Evolutionary conservation across 106 monocot genomes (phyloP), one percentile per base, ranked within the genome.

Genomic region (Vanilla planifolia): DNA sequence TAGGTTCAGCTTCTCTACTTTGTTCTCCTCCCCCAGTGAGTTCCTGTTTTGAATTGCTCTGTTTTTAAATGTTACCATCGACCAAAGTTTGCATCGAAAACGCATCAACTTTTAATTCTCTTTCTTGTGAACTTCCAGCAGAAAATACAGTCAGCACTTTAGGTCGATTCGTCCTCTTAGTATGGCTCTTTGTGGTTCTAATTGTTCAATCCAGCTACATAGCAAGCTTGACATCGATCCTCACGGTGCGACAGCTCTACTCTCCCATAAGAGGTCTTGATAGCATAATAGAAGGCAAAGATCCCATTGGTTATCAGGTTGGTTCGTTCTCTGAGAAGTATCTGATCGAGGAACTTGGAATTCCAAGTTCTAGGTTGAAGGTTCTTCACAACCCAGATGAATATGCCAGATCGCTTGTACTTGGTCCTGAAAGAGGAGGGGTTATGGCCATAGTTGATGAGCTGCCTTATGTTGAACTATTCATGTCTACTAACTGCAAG

Each of bases 1-100:
- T 79, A 91, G 91, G 91, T 91, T 91, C 51, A 82, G 86, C 62
- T 83, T 91, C 65, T 91, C 86, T 37, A 91, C 91, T 53, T 67
- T 91, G 66, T 91, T 91, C 66, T 91, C 83, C 22, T 23, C 86
- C 9, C 91, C 86, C 33, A 86, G 91, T 91, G 63, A 91, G 86
- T 74, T 39, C 52, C 60, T n/a, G 27, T 63, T 33, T 15, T 8
- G 1, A 51, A 47, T 32, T 36, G 36, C 22, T 34, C n/a, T n/a
- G n/a, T n/a, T 24, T 5, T 48, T 14, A 48, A 33, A 43, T 45
- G 48, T 9, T 76, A 1, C n/a, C 60, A 17, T 26, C 33, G 34
- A 34, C 34, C 20, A 7, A 56, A 25, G n/a, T n/a, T n/a, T n/a
- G n/a, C n/a, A n/a, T n/a, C n/a, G n/a, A n/a, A n/a, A n/a, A n/a